A percentile compares a stretch with the other conserved stretches of the same genome.
Evolutionary conservation across 2,329 filamentous ascomycete genomes (phyloP).

Genomic region (Amauroascus verrucosus): DNA sequence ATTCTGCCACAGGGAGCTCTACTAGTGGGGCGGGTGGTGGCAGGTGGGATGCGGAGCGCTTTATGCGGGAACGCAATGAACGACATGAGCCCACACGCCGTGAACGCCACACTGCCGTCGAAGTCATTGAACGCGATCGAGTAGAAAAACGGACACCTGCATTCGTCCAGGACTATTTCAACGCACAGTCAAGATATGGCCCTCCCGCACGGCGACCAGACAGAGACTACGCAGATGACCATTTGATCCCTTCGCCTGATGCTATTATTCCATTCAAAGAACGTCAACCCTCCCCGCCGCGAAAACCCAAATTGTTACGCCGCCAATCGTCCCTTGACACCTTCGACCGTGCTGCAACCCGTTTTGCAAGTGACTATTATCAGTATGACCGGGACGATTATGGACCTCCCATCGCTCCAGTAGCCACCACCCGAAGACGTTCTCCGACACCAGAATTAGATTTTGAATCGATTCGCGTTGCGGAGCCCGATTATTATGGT

Average conservation of each 20-base stretch:
- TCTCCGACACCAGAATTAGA: slow-evolving; percentile 43
- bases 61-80: slow-evolving; percentile 36
- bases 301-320: slow-evolving; percentile 45
- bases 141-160: slow-evolving; percentile 33
- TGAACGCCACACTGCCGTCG: slow-evolving; percentile 8
- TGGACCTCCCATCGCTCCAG: slow-evolving; percentile 39
- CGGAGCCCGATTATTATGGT: slow-evolving; percentile 57
- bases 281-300: slow-evolving; percentile 44
- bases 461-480: slow-evolving; percentile 56
- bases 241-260: slow-evolving; percentile 36
- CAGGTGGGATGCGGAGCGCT: slow-evolving; percentile 35
- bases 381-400: slow-evolving; percentile 29
- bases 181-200: slow-evolving; percentile 34
- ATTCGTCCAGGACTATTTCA: slow-evolving; percentile 25
- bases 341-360: slow-evolving; percentile 64
- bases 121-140: slow-evolving; percentile 28
- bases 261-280: slow-evolving; percentile 47
- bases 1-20: slow-evolving; percentile 21
- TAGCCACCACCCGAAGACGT: slow-evolving; percentile 57
- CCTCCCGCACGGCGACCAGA: slow-evolving; percentile 33
- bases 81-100: slow-evolving; percentile 23
- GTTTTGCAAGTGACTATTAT: slow-evolving; percentile 38
- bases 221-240: slow-evolving; percentile 34
- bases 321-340: slow-evolving; percentile 85
- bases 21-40: slow-evolving; percentile 21